phyloP scores from a whole-genome alignment of 106 monocot genomes.

The Chionographis japonica region DNA sequence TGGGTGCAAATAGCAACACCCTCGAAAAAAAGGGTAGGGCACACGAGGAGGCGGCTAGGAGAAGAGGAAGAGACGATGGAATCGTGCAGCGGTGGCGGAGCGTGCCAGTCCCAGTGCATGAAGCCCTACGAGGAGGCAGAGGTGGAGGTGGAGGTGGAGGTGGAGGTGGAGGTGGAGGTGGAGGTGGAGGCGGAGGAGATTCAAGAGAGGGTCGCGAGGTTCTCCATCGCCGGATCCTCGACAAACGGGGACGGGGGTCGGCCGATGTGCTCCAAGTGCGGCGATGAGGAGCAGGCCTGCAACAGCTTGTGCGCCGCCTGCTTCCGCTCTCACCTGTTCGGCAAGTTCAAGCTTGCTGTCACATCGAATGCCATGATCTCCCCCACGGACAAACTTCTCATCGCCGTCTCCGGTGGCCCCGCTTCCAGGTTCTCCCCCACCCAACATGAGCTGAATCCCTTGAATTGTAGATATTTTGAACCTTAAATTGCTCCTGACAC shows the following conservation, averaged over 20 bases:
- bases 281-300: conserved; percentile 24
- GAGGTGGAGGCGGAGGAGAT: background rate
- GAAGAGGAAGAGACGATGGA: conserved; percentile 11
- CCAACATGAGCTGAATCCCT: background rate
- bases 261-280: conserved; percentile 67
- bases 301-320: conserved; percentile 55
- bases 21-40: too few species aligned
- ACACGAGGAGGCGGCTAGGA: too few species aligned
- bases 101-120: background rate
- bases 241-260: conserved; percentile 1
- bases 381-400: conserved; percentile 77
- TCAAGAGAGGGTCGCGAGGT: background rate
- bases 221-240: background rate
- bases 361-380: conserved; percentile 90
- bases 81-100: conserved; percentile 14
- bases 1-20: too few species aligned
- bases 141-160: background rate
- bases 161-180: conserved; percentile 10
- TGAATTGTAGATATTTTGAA: too few species aligned
- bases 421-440: conserved; percentile 57
- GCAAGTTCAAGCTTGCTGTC: conserved; percentile 91
- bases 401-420: conserved; percentile 89
- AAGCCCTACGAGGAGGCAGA: background rate
- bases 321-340: conserved; percentile 59
- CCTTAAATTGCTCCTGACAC: too few species aligned